Conservation (phyloP, 1,284 basidiomycete species). For the Tilletia indica region DNA sequence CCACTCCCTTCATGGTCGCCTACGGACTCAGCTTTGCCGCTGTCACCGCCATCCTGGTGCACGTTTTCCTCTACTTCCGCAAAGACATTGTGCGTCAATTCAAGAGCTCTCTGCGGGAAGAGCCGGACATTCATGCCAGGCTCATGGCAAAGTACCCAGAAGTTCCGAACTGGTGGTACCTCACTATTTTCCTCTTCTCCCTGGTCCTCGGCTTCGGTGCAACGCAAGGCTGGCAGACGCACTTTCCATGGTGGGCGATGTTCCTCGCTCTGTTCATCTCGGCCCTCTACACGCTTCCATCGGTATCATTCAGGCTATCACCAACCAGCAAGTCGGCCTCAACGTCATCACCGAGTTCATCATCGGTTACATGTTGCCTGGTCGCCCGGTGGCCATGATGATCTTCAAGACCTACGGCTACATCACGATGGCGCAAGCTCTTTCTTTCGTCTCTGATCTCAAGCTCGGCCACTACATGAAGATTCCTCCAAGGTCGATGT, state of each 20-base stretch:
- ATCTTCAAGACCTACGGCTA: constrained; percentile 75
- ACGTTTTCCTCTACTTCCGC: constrained; percentile 57
- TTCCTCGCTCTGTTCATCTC: constrained; percentile 64
- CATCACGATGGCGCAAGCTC: constrained; percentile 65
- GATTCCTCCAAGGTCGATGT: constrained; percentile 61
- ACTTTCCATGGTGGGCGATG: constrained; percentile 74
- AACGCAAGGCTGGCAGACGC: constrained; percentile 69
- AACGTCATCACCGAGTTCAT: constrained; percentile 72
- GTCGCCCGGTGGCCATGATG: constrained; percentile 74
- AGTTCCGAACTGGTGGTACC: constrained; percentile 65
- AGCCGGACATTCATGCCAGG: constrained; percentile 77
- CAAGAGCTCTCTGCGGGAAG: constrained; percentile 66
- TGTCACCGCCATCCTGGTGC: constrained; percentile 71
- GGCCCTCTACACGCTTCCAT: constrained; percentile 65
- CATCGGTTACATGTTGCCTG: constrained; percentile 73
- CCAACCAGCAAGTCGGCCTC: constrained; percentile 69
- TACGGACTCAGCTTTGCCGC: constrained; percentile 74
- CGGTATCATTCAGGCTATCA: constrained; percentile 79
- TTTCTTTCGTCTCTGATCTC: constrained; percentile 65
- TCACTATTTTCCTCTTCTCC: constrained; percentile 62
- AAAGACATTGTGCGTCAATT: constrained; percentile 69
- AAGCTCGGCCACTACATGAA: constrained; percentile 64
- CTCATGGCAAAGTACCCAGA: constrained; percentile 78
- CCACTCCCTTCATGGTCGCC: constrained; percentile 59
- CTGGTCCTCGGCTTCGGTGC: constrained; percentile 67